Percentiles rank a stretch among this genome's conserved stretches.
Evolutionary conservation across 2,329 filamentous ascomycete genomes (phyloP).

Genomic region (Scedosporium aurantiacum): DNA sequence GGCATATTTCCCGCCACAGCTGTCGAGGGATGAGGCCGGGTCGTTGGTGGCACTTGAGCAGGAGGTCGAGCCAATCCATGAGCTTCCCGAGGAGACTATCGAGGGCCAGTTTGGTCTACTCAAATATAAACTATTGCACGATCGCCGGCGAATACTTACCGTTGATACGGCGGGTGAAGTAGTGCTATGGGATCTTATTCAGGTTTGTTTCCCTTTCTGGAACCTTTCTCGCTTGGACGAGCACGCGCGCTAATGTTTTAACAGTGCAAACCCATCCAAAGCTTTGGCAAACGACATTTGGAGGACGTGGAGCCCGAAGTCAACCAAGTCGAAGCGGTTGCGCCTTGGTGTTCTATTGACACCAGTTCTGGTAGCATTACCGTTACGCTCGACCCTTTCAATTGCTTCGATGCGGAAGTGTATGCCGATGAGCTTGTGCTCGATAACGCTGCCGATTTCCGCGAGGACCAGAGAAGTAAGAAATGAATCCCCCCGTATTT

Average conservation of each 20-base stretch:
- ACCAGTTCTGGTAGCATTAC: conserved; percentile 85
- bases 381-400: conserved; percentile 84
- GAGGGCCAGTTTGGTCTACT: conserved; percentile 92
- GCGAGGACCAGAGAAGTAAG: conserved; percentile 87
- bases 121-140: conserved; percentile 85
- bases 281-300: conserved; percentile 88
- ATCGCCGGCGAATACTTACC: conserved; percentile 78
- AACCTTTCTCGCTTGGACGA: neutral
- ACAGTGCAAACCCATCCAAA: conserved; percentile 74
- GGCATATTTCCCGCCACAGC: conserved; percentile 57
- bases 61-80: conserved; percentile 50
- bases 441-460: conserved; percentile 65
- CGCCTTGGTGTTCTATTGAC: conserved; percentile 94
- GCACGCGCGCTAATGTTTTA: neutral
- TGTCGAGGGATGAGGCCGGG: conserved; percentile 39
- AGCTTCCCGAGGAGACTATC: conserved; percentile 67
- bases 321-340: conserved; percentile 79
- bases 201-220: conserved; percentile 37
- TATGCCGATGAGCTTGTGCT: conserved; percentile 83
- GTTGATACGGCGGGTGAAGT: conserved; percentile 93
- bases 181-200: conserved; percentile 84
- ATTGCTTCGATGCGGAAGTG: conserved; percentile 94
- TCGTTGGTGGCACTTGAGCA: conserved; percentile 7
- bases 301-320: conserved; percentile 83
- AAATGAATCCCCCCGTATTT: conserved; percentile 4